Evolutionary conservation across 495 filamentous ascomycete genomes (phyloP).

Genomic region (Aspergillus affinis): DNA sequence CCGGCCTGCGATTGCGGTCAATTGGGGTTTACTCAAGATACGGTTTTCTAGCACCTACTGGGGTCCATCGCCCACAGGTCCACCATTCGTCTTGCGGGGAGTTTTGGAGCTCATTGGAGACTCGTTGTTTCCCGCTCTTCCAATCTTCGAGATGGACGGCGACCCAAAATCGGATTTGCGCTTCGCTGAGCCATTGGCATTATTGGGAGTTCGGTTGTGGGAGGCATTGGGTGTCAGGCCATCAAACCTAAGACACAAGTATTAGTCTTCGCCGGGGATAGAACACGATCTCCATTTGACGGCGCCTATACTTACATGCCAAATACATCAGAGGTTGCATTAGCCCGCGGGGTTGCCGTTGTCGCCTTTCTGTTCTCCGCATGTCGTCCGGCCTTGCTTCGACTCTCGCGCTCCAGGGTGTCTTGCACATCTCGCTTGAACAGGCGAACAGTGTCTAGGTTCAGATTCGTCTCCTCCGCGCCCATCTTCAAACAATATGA

Average conservation of each 20-base stretch:
- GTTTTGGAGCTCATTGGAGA: slow-evolving; percentile 34
- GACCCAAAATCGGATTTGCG: slow-evolving; percentile 62
- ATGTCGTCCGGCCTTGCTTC: slow-evolving; percentile 56
- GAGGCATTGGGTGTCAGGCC: slow-evolving; percentile 74
- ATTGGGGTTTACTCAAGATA: slow-evolving; percentile 10
- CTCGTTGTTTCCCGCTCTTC: slow-evolving; percentile 38
- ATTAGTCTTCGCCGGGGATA: neutral
- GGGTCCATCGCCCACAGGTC: slow-evolving; percentile 19
- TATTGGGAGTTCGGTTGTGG: slow-evolving; percentile 39
- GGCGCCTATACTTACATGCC: slow-evolving; percentile 62
- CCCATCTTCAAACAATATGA: slow-evolving; percentile 94
- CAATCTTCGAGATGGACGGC: slow-evolving; percentile 52
- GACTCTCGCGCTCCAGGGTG: slow-evolving; percentile 68
- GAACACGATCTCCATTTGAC: neutral
- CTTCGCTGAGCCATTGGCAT: slow-evolving; percentile 57
- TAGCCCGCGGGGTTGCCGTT: slow-evolving; percentile 63
- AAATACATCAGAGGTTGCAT: slow-evolving; percentile 68
- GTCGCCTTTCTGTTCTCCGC: slow-evolving; percentile 59
- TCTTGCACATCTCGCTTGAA: slow-evolving; percentile 90
- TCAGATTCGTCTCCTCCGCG: slow-evolving; percentile 66
- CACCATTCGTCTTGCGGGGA: slow-evolving; percentile 23
- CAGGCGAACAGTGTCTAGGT: slow-evolving; percentile 63
- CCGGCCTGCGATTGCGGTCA: slow-evolving; percentile 35
- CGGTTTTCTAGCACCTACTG: slow-evolving; percentile 28
- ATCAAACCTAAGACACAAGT: slow-evolving; percentile 63